Base-by-base conservation (phyloP, 306 rosid species). In the Pterocarpus santalinus region DNA sequence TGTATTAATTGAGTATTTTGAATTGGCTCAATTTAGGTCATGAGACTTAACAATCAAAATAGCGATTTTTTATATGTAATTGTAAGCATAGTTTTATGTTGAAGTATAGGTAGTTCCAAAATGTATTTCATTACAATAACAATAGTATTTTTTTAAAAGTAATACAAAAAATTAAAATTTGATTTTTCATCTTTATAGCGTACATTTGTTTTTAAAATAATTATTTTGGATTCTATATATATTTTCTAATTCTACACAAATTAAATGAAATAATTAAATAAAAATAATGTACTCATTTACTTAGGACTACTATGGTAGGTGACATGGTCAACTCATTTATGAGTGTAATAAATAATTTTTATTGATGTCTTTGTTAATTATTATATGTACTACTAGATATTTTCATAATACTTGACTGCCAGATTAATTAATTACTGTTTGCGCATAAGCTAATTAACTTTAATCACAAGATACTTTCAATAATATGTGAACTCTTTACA, bases 241-340 rank as follows among this genome's bases (percentile, higher is more conserved):
- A 43, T 6, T 46, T 4, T 7, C 8, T 46, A 46, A 46, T 46
- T 46, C 52, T 10, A 47, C 0, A 9, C 15, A 47, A 47, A 53
- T 14, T 53, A 13, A 14, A 55, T 55, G 61, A 55, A 55, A n/a
- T 5, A 52, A 5, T 52, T 52, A 52, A 52, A 13, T 52, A 15
- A 52, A 8, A 47, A 52, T 52, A 52, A 15, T 55, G 57, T n/a
- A 5, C 61, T 55, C 61, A 55, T 55, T 55, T 55, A 55, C 32
- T 55, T 13, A 52, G 22, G 14, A 52, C 9, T 55, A n/a, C 2
- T 16, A 5, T n/a, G 61, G 28, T 16, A 55, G 32, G 32, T 55
- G 61, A 55, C 32, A 53, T 55, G 61, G 61, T n/a, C 61, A 55
- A 55, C n/a, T 55, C 61, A 55, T 55, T 55, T 55, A 55, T 55